Evolutionary conservation across 345 rosid genomes (phyloP).

Genomic region (Melastoma malabathricum): DNA sequence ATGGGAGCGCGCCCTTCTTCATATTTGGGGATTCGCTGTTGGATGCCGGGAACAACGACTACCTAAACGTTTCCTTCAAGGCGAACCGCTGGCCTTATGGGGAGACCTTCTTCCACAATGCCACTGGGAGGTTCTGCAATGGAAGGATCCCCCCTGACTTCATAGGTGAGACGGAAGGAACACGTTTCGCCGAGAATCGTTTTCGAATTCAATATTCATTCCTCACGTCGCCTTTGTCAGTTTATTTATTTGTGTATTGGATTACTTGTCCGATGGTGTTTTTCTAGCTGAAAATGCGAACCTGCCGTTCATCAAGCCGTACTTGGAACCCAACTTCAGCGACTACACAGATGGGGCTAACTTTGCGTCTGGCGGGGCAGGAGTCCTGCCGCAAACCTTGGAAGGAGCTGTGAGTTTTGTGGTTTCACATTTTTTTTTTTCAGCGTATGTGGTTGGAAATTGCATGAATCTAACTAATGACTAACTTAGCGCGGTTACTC

Average conservation of each 20-base stretch:
- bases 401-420: slow-evolving; percentile 6
- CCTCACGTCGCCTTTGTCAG: neutral
- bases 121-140: slow-evolving; percentile 18
- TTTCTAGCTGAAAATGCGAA: slow-evolving; percentile 12
- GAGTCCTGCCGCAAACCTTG: slow-evolving; percentile 11
- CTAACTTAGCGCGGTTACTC: no score
- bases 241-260: no score
- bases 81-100: slow-evolving; percentile 25
- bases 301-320: slow-evolving; percentile 8
- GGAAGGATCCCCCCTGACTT: slow-evolving; percentile 17
- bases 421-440: no score
- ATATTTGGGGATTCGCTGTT: slow-evolving; percentile 27
- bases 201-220: neutral
- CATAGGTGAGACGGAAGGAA: no score
- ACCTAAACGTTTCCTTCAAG: slow-evolving; percentile 8
- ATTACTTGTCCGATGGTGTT: no score
- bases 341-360: slow-evolving; percentile 10
- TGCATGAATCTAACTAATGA: no score
- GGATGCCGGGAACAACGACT: slow-evolving; percentile 26
- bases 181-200: no score
- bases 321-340: slow-evolving; percentile 6
- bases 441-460: no score
- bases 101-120: slow-evolving; percentile 12
- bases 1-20: neutral
- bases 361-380: slow-evolving; percentile 17